Evolutionary conservation across 306 rosid genomes (phyloP), one percentile per base, ranked within the genome.

Genomic region (Prunus padus): DNA sequence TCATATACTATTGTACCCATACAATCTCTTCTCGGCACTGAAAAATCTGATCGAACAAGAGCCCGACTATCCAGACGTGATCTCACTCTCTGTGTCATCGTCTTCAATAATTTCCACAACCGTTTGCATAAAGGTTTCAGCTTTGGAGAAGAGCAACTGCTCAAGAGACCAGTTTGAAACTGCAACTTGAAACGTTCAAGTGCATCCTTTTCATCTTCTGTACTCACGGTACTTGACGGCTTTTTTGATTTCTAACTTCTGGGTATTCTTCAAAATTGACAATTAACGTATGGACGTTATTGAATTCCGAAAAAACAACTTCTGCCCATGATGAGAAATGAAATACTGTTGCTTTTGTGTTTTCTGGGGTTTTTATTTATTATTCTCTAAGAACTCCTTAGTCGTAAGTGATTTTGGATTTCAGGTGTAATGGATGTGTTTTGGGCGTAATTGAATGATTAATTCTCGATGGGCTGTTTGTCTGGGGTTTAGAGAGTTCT

Each of bases 151-250:
- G 47, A 23, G 70, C 49, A 49, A 42, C 51, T 68, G 66, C 72
- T 65, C 26, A 23, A 25, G 33, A 71, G 51, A 62, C 82, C 47
- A 55, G 60, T 42, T 64, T 14, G 69, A 68, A 33, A 73, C 67
- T 67, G 44, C 66, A 71, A 63, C 71, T 75, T 51, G 68, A 50
- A 33, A 37, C 80, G 65, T 60, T 45, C 78, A 79, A 82, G 79
- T 76, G 74, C 76, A 11, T 70, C 61, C 10, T 37, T 81, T 76
- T 78, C 65, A 1, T 76, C 68, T 42, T 16, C 64, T 69, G 28
- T 51, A 74, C 71, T 62, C 46, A 72, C 65, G 92, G 89, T 88
- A 78, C 70, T 71, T 72, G 77, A 15, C 45, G 25, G 70, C 76
- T 8, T 42, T 31, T 52, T 20, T 64, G 26, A 37, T 31, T 63